Conservation (phyloP, 2,329 filamentous ascomycete species). For the Ambrosiella cleistominuta region DNA sequence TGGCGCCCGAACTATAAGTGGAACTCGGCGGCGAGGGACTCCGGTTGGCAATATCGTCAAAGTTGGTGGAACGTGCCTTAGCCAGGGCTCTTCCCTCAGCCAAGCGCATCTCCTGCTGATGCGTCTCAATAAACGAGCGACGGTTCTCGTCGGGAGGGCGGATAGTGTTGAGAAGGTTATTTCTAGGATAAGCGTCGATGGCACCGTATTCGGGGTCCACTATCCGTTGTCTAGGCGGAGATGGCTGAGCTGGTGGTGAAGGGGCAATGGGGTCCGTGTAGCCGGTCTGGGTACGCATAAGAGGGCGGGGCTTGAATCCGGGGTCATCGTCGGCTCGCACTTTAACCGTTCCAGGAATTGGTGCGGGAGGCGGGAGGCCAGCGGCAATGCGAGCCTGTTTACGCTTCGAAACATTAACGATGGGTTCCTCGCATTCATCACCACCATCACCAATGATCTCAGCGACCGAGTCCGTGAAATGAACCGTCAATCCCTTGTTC, state of each 20-base stretch:
- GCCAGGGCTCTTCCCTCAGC: conserved; percentile 43
- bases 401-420: conserved; percentile 49
- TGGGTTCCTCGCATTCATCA: conserved; percentile 61
- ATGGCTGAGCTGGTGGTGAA: not conserved
- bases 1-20: conserved; percentile 3
- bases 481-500: conserved; percentile 55
- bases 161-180: conserved; percentile 22
- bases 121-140: conserved; percentile 39
- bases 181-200: conserved; percentile 18
- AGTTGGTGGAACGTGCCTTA: conserved; percentile 22
- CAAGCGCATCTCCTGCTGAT: conserved; percentile 41
- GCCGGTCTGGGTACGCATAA: conserved; percentile 42
- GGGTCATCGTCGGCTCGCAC: conserved; percentile 18
- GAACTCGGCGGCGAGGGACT: conserved; percentile 11
- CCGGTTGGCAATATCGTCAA: not conserved
- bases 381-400: conserved; percentile 22
- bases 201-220: not conserved
- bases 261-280: conserved; percentile 19
- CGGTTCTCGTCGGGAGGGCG: conserved; percentile 32
- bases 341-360: conserved; percentile 4
- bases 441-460: conserved; percentile 82
- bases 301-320: conserved; percentile 33
- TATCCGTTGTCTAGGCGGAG: conserved; percentile 16
- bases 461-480: conserved; percentile 51
- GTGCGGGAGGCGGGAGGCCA: conserved; percentile 15